Evolutionary conservation across 176 grass and related monocot species (phyloP).

Genomic region (Carex parvula): DNA sequence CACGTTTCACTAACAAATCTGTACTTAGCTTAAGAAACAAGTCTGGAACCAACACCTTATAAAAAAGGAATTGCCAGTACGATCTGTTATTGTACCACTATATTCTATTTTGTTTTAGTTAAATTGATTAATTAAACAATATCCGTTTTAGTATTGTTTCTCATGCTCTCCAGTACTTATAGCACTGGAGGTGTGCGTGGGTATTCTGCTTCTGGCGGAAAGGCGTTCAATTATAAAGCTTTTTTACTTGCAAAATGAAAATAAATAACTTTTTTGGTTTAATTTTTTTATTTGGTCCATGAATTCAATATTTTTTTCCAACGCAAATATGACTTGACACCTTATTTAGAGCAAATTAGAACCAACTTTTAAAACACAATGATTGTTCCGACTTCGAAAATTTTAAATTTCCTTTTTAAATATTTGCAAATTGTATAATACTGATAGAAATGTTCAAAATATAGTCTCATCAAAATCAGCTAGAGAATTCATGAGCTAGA

Average conservation of each 20-base stretch:
- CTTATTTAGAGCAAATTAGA: not conserved
- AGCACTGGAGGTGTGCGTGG: not conserved
- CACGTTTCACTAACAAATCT: constrained; percentile 11
- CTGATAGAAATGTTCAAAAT: not conserved
- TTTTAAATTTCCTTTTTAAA: not conserved
- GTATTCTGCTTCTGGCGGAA: not conserved
- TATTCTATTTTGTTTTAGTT: not conserved
- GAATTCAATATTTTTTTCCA: not conserved
- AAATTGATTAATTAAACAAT: constrained; percentile 4
- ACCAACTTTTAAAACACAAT: not conserved
- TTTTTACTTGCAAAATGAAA: not conserved
- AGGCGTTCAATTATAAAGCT: not conserved
- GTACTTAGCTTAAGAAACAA: constrained; percentile 32
- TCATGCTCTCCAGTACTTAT: not conserved
- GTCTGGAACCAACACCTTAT: constrained; percentile 25
- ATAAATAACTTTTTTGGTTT: not conserved
- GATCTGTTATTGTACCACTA: constrained; percentile 12
- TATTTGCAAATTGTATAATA: not conserved
- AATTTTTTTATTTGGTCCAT: not conserved
- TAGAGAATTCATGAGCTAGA: not conserved
- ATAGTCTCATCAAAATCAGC: not conserved
- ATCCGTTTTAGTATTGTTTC: not conserved
- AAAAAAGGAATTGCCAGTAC: constrained; percentile 12
- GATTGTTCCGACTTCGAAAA: not conserved
- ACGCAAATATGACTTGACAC: not conserved